Base-by-base conservation (phyloP, 2,329 filamentous ascomycete genomes). In the Alternaria sp. region DNA sequence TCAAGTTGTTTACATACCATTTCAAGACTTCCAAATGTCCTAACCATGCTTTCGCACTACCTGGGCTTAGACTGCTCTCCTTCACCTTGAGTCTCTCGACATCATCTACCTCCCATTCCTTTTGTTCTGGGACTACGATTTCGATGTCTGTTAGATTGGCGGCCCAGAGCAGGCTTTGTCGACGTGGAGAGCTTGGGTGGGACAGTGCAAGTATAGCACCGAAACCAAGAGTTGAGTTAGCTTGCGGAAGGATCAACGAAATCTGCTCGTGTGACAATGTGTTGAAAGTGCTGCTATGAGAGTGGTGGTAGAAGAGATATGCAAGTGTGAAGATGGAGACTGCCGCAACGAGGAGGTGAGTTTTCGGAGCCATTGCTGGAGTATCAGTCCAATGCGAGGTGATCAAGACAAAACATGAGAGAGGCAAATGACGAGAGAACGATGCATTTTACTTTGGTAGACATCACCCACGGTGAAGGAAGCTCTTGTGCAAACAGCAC, bases 41-140 rank as follows among this genome's bases (percentile, higher is more conserved):
- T 53, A 81, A 65, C 79, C 79, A 81, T 14, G 80, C 80, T 59
- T 79, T 47, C 1, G 76, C 76, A 41, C 74, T 78, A 8, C 79
- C 79, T 34, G 64, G 71, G n/a, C 64, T 72, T 18, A 80, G 74
- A 1, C 41, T 67, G 18, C 71, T 78, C 6, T 73, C 61, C 3
- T 65, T 63, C 4, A 70, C 62, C 28, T 65, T 64, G 28, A 81
- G 66, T 7, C 32, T 47, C 5, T 65, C 36, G 8, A 80, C 41
- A 58, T 81, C 72, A n/a, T 55, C 61, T 5, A 77, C 73, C 4
- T 72, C 76, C 79, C 79, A 81, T 7, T 48, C 42, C 28, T 78
- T 76, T 52, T 81, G 79, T 2, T 64, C 51, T 2, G 79, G 79
- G 22, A 81, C 77, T 9, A 67, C 69, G 51, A 81, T 73, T 22